Percentiles rank a stretch among this genome's conserved stretches.
phyloP scores from a whole-genome alignment of 202 grass and related monocot genomes.

The Saccharum hybrid region DNA sequence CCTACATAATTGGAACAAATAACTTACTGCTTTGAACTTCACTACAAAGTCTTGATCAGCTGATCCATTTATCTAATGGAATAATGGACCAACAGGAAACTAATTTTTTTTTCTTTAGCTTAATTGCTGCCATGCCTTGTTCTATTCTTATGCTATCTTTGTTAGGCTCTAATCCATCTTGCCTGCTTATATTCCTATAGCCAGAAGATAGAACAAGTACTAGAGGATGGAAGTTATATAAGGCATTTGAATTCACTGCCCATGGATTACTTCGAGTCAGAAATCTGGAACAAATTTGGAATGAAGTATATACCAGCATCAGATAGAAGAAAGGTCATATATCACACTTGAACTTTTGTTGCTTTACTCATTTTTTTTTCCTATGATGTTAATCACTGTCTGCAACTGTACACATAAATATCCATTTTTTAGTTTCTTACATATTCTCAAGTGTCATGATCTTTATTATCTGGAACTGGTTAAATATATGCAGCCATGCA shows the following conservation, averaged over 20 bases:
- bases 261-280: conserved; percentile 61
- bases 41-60: conserved; percentile 1
- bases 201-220: conserved; percentile 62
- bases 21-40: background rate
- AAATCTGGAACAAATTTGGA: conserved; percentile 65
- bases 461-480: background rate
- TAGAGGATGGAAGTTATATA: conserved; percentile 54
- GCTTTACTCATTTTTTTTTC: background rate
- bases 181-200: conserved; percentile 52
- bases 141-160: background rate
- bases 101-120: conserved; percentile 33
- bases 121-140: background rate
- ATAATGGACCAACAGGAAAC: background rate
- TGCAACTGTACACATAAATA: background rate
- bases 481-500: background rate
- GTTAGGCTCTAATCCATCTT: conserved; percentile 14
- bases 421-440: background rate
- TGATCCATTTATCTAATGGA: background rate
- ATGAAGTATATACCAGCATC: conserved; percentile 23
- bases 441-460: background rate
- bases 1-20: background rate
- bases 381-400: background rate
- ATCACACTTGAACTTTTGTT: background rate
- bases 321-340: conserved; percentile 70
- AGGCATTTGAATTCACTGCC: conserved; percentile 39